Conservation (phyloP, 1,284 basidiomycete species). For the Rhizoctonia solani region DNA sequence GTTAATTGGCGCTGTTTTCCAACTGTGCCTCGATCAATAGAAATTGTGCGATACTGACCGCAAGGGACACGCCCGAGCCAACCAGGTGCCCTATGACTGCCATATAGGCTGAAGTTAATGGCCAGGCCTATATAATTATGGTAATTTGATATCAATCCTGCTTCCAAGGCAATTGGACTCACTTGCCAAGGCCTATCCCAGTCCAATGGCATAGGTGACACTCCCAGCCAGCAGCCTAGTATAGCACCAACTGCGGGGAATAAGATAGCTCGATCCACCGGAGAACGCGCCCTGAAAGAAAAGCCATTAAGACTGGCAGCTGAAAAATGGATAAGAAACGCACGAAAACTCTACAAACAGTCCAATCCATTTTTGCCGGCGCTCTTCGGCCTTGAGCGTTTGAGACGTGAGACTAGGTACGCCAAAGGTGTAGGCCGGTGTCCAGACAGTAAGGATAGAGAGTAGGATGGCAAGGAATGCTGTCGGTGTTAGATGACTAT, state of each 20-base stretch:
- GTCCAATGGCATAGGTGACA: constrained; percentile 83
- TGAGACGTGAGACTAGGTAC: constrained; percentile 52
- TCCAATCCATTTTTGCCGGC: constrained; percentile 59
- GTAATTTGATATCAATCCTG: constrained; percentile 6
- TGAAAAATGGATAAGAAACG: constrained; percentile 46
- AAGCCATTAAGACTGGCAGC: background rate
- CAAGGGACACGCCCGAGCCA: constrained; percentile 62
- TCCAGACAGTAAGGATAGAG: constrained; percentile 66
- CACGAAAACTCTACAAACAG: constrained; percentile 80
- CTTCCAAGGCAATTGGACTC: constrained; percentile 40
- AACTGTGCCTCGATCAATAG: constrained; percentile 42
- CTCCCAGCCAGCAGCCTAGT: constrained; percentile 77
- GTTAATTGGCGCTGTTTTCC: constrained; percentile 36
- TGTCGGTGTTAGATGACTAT: constrained; percentile 51
- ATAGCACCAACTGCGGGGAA: constrained; percentile 77
- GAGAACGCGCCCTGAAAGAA: constrained; percentile 54
- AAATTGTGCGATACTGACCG: constrained; percentile 52
- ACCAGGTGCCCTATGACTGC: constrained; percentile 69
- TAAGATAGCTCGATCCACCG: constrained; percentile 75
- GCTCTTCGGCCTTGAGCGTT: constrained; percentile 42
- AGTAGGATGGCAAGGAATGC: constrained; percentile 70
- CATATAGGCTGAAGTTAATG: constrained; percentile 72
- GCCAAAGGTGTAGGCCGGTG: constrained; percentile 73
- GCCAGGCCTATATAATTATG: constrained; percentile 70
- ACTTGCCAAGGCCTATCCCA: constrained; percentile 98